Evolutionary conservation across 495 filamentous ascomycete species (phyloP).

Genomic region (Aspergillus ostianus): DNA sequence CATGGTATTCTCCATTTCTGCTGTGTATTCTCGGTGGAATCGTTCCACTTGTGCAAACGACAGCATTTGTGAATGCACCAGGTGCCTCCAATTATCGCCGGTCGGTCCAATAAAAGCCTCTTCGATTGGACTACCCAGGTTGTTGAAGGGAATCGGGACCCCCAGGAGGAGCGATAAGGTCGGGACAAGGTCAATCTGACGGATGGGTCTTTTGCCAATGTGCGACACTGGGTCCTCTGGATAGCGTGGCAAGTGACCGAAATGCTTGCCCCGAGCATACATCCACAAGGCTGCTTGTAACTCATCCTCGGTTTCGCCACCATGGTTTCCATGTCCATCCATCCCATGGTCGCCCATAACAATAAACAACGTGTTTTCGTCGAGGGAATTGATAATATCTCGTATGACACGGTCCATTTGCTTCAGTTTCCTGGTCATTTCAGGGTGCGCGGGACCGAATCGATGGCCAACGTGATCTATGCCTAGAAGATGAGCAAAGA

Average conservation of each 20-base stretch:
- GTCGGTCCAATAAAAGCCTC: constrained; percentile 76
- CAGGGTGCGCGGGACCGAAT: constrained; percentile 86
- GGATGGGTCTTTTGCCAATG: constrained; percentile 39
- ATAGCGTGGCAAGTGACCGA: background rate
- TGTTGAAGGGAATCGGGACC: constrained; percentile 92
- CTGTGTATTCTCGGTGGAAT: constrained; percentile 68
- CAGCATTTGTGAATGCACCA: constrained; percentile 68
- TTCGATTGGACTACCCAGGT: constrained; percentile 84
- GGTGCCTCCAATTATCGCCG: constrained; percentile 64
- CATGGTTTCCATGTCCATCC: constrained; percentile 94
- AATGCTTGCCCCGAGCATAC: constrained; percentile 58
- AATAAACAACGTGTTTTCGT: constrained; percentile 82
- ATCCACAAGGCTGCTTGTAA: constrained; percentile 94
- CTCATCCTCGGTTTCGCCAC: constrained; percentile 91
- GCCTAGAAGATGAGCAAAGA: constrained; percentile 87
- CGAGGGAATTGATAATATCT: constrained; percentile 63
- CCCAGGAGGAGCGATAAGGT: constrained; percentile 85
- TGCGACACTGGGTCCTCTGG: too few species aligned
- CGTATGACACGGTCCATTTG: constrained; percentile 84
- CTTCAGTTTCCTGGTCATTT: constrained; percentile 80
- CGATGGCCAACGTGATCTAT: constrained; percentile 96
- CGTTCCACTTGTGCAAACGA: constrained; percentile 80
- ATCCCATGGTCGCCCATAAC: constrained; percentile 98
- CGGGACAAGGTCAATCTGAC: constrained; percentile 92
- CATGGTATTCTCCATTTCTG: constrained; percentile 8